These are phyloP conservation scores for Plenodomus tracheiphilus DNA, from an alignment of 2,329 filamentous ascomycete genomes.

Conservation along the genomic window DNA sequence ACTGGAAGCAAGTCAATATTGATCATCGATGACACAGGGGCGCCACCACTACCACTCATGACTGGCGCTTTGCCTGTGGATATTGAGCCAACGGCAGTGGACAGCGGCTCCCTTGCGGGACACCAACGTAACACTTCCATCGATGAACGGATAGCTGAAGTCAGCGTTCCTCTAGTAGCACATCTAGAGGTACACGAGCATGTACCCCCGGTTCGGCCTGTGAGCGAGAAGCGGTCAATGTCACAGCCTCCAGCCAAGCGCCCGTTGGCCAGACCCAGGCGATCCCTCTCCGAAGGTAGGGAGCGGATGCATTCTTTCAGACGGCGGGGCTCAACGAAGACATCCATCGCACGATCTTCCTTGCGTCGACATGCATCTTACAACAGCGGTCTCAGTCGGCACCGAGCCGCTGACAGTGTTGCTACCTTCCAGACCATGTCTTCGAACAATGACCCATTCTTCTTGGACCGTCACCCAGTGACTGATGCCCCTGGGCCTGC, in stretches of 20 bases:
- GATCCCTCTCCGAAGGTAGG: slow-evolving; percentile 37
- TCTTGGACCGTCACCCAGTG: slow-evolving; percentile 37
- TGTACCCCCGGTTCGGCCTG: slow-evolving; percentile 8
- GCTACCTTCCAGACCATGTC: slow-evolving; percentile 55
- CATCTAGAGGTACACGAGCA: slow-evolving; percentile 27
- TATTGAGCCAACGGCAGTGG: slow-evolving; percentile 8
- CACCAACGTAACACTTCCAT: slow-evolving; percentile 21
- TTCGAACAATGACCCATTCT: slow-evolving; percentile 47
- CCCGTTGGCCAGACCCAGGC: slow-evolving; percentile 23
- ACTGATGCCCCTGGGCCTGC: slow-evolving; percentile 25
- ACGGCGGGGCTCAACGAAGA: slow-evolving; percentile 36
- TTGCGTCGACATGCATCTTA: slow-evolving; percentile 63
- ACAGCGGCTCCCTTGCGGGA: background rate
- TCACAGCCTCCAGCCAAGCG: slow-evolving; percentile 24
- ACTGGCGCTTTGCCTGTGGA: slow-evolving; percentile 50
- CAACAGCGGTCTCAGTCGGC: slow-evolving; percentile 58
- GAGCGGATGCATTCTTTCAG: slow-evolving; percentile 42
- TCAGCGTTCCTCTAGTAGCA: slow-evolving; percentile 9
- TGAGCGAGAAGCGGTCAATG: slow-evolving; percentile 16
- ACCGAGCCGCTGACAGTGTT: slow-evolving; percentile 61
- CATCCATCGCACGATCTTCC: slow-evolving; percentile 41
- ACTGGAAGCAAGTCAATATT: slow-evolving; percentile 87
- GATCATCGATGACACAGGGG: slow-evolving; percentile 73
- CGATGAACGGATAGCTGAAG: slow-evolving; percentile 18
- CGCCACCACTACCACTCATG: slow-evolving; percentile 59